Evolutionary conservation across 352 stramenopile genomes (phyloP), one percentile per base, ranked within the genome.

Genomic region (Ophiocytium majus): DNA sequence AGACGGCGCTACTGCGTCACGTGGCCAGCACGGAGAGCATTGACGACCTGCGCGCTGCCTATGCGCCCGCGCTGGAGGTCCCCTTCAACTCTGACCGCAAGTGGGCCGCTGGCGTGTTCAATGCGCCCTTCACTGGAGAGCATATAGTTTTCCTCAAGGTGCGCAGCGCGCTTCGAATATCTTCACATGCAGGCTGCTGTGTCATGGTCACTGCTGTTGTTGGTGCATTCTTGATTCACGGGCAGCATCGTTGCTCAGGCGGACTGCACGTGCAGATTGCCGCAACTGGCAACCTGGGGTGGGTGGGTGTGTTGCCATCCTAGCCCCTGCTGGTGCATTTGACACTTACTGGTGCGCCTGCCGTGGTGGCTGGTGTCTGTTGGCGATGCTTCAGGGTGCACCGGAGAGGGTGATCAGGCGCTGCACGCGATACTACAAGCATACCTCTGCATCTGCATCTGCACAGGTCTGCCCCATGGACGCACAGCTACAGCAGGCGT

Each of bases 21-120:
- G 32, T 36, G 50, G 19, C 19, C 10, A 33, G 1, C 23, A 10
- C 37, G 1, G 49, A 10, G 5, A 33, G 49, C 50, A 17, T 81
- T 37, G 75, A 81, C 10, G 1, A 81, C 10, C 36, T 81, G 32
- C 19, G 75, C 28, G 5, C 10, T 10, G 19, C 35, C n/a, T 36
- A 17, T 10, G 34, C 75, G 50, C 10, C 75, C 5, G 31, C 75
- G 28, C 19, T 81, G 1, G 75, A 57, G 31, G 75, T 81, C 5
- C 75, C 75, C 28, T 81, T 81, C 50, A 81, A 17, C 75, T 37
- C 19, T 9, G 75, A 81, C 23, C 37, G 50, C 19, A 81, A 81
- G 36, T 81, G 75, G 75, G 32, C 19, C 50, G 75, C 75, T 33
- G 75, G 75, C 10, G 75, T 81, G 50, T 81, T 37, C 36, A 79